Conservation (phyloP, 2,329 filamentous ascomycete species). For the Elsinoe necatrix region DNA sequence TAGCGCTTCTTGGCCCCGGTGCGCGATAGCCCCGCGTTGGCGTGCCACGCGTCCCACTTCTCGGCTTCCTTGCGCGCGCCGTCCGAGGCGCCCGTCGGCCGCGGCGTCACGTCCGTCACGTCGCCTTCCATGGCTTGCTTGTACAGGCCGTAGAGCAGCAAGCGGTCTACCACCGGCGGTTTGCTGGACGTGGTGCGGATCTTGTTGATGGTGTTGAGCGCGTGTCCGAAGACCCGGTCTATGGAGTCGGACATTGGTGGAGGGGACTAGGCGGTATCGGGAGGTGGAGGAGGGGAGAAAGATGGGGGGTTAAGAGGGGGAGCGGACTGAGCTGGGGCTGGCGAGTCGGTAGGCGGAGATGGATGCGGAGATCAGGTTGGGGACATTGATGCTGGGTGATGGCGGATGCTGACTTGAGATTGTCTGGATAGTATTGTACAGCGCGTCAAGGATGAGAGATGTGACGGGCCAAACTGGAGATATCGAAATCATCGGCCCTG, state of each 20-base stretch:
- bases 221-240: conserved; percentile 97
- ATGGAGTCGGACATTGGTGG: conserved; percentile 9
- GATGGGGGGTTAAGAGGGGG: neutral
- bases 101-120: conserved; percentile 86
- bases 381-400: neutral
- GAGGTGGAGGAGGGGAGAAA: neutral
- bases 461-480: neutral
- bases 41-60: conserved; percentile 80
- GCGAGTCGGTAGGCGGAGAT: neutral
- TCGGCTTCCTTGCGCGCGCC: conserved; percentile 30
- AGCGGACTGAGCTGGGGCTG: no score
- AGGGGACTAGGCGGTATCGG: neutral
- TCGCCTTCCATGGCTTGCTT: conserved; percentile 99
- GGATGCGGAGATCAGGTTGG: neutral
- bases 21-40: conserved; percentile 69
- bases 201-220: conserved; percentile 96
- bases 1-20: conserved; percentile 93
- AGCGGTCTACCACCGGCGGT: conserved; percentile 73
- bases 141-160: conserved; percentile 94
- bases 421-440: neutral
- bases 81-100: conserved; percentile 44
- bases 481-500: neutral
- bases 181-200: conserved; percentile 88
- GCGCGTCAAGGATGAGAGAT: neutral
- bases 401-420: no score